These are phyloP conservation scores for Herpetomonas tarakana DNA, from an alignment of 208 protist species.

Conservation along the genomic window DNA sequence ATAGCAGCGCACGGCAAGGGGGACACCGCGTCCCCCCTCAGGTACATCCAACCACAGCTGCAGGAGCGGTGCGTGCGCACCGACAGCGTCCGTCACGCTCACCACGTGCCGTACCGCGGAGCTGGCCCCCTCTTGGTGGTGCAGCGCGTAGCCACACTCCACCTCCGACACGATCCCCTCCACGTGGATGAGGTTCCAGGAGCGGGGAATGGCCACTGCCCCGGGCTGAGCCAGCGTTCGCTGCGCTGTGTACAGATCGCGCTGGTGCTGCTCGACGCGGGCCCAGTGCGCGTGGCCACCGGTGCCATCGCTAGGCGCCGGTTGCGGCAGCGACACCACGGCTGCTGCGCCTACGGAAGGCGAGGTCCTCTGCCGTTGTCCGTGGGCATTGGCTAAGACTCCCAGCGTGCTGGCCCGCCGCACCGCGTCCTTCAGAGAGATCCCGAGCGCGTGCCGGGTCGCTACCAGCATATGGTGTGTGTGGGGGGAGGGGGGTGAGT, in stretches of 20 bases:
- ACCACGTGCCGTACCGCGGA: conserved; percentile 9
- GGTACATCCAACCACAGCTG: conserved; percentile 42
- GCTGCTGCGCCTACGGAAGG: too few species aligned
- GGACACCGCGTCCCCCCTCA: conserved; percentile 7
- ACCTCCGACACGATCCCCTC: conserved; percentile 44
- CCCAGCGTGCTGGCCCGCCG: too few species aligned
- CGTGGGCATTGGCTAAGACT: too few species aligned
- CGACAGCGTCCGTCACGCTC: not conserved
- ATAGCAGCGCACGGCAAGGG: conserved; percentile 39
- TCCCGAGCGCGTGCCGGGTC: too few species aligned
- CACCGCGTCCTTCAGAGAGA: too few species aligned
- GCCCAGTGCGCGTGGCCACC: not conserved
- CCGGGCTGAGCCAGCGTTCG: conserved; percentile 5
- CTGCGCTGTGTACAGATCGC: conserved; percentile 10
- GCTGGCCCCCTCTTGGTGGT: conserved; percentile 9
- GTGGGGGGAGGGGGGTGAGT: too few species aligned
- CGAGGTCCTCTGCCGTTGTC: too few species aligned
- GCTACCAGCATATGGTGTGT: too few species aligned
- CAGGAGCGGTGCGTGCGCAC: conserved; percentile 11
- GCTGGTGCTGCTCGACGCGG: conserved; percentile 8
- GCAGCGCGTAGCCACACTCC: conserved; percentile 24
- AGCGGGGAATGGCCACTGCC: conserved; percentile 4
- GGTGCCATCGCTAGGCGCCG: too few species aligned
- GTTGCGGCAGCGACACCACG: too few species aligned
- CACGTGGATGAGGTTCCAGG: conserved; percentile 42